These are phyloP conservation scores for Jamesozyma jinghongensis DNA, from an alignment of 805 yeast genomes.

Conservation along the genomic window DNA sequence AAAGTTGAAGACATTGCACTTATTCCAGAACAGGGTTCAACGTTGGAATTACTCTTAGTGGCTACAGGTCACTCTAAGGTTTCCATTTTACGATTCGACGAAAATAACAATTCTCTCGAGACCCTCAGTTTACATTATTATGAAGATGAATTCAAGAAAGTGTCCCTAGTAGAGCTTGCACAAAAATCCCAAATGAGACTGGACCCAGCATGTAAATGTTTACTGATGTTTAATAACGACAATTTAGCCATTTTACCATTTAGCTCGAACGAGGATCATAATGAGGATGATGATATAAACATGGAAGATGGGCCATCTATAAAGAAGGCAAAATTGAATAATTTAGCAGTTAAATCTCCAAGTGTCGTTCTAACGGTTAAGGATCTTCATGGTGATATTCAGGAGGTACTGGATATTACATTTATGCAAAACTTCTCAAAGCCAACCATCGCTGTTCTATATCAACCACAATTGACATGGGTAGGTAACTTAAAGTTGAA, in stretches of 20 bases:
- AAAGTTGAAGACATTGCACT: conserved; percentile 48
- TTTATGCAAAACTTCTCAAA: conserved; percentile 69
- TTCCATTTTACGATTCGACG: conserved; percentile 67
- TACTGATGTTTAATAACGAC: conserved; percentile 56
- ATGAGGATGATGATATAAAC: conserved; percentile 25
- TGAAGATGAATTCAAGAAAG: conserved; percentile 53
- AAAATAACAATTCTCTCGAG: conserved; percentile 39
- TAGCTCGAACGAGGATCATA: conserved; percentile 35
- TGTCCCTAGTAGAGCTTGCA: conserved; percentile 32
- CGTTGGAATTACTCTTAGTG: conserved; percentile 52
- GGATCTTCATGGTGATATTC: conserved; percentile 46
- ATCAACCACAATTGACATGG: conserved; percentile 58
- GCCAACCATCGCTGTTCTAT: conserved; percentile 70
- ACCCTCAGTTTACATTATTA: conserved; percentile 82
- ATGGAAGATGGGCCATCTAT: conserved; percentile 5
- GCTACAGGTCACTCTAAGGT: conserved; percentile 69
- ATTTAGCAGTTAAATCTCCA: conserved; percentile 9
- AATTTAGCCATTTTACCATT: conserved; percentile 60
- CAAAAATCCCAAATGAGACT: conserved; percentile 39
- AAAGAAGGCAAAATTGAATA: conserved; percentile 7
- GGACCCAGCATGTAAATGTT: conserved; percentile 54
- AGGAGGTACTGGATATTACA: conserved; percentile 58
- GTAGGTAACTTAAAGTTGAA: conserved; percentile 42
- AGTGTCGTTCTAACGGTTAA: conserved; percentile 55
- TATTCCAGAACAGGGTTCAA: conserved; percentile 38